phyloP scores from a whole-genome alignment of 2,329 filamentous ascomycete genomes.

The Alternaria sp. region DNA sequence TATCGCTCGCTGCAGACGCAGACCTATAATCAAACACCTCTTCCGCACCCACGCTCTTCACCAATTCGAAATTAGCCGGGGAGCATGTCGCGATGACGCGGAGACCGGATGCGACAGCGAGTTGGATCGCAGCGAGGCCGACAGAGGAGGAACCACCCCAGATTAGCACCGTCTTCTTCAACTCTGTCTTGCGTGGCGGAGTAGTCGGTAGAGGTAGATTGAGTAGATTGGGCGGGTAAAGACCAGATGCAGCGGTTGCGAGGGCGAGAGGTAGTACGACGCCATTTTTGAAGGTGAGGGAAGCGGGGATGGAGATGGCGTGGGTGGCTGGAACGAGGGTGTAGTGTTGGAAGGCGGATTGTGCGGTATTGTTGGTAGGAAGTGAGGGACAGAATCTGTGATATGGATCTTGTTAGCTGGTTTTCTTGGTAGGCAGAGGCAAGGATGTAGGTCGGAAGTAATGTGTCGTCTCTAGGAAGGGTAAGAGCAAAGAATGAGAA shows the following conservation, averaged over 20 bases:
- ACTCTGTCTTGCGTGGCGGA: background rate
- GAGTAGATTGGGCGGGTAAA: background rate
- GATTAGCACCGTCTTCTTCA: background rate
- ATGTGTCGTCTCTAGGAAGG: background rate
- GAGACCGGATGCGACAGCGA: background rate
- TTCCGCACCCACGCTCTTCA: background rate
- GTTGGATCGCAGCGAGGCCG: background rate
- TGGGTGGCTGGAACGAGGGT: background rate
- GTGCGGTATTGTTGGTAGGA: background rate
- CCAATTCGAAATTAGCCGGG: background rate
- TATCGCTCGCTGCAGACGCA: background rate
- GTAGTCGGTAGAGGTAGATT: background rate
- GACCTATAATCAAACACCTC: background rate
- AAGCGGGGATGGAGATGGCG: background rate
- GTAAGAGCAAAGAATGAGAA: background rate
- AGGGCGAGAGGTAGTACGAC: background rate
- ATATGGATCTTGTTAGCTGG: accelerated
- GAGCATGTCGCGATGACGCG: background rate
- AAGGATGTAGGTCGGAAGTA: background rate
- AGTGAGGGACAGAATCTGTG: background rate
- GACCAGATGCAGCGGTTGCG: background rate
- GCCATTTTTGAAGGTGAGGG: background rate
- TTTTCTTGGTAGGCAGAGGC: background rate
- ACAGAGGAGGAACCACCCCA: background rate
- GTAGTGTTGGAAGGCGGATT: background rate